Base-by-base conservation (phyloP, 2,329 filamentous ascomycete genomes). In the Epichloe baconii region DNA sequence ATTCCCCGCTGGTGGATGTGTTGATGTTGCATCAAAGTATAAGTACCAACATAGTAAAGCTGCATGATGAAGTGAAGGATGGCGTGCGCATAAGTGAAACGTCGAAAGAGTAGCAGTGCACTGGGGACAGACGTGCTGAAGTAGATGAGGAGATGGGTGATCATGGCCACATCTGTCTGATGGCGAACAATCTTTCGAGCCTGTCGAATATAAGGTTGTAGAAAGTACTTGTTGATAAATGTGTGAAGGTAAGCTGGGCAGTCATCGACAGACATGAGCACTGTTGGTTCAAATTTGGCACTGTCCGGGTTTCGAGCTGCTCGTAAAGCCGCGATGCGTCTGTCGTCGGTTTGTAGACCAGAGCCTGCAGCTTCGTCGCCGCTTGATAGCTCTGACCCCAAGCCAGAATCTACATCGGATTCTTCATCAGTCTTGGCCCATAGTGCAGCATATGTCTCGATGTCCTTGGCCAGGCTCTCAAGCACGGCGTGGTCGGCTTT, bases 11-110 rank as follows among this genome's bases (percentile, higher is more conserved):
- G 81, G 63, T 91, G 86, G 58, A 91, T 90, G 64, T 91, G 86
- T 61, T 91, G 86, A 60, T 91, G 86, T 76, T 86, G 86, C 78
- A 91, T 80, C 38, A 91, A 72, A 0, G 86, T 91, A 67, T 88
- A 91, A 2, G 82, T 73, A 7, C 86, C 86, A 49, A 82, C 78
- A 61, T 83, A 89, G 62, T 75, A 85, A 36, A 77, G 68, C 59
- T 85, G 80, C 72, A 88, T 80, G 10, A 77, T 60, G 49, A 75
- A 71, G 61, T 91, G 86, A 31, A 81, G 57, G 15, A 86, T 57
- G 10, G 76, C 86, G 64, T 89, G 86, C 38, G 77, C 57, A 68
- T 78, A 87, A 10, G 74, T 76, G 67, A 90, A 90, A 60, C 74
- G 69, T 58, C 75, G 71, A 65, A 79, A 86, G 12, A 91, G 72